These are phyloP conservation scores for Halophytophthora polymorphica DNA, from an alignment of 352 stramenopile species.

Conservation along the genomic window DNA sequence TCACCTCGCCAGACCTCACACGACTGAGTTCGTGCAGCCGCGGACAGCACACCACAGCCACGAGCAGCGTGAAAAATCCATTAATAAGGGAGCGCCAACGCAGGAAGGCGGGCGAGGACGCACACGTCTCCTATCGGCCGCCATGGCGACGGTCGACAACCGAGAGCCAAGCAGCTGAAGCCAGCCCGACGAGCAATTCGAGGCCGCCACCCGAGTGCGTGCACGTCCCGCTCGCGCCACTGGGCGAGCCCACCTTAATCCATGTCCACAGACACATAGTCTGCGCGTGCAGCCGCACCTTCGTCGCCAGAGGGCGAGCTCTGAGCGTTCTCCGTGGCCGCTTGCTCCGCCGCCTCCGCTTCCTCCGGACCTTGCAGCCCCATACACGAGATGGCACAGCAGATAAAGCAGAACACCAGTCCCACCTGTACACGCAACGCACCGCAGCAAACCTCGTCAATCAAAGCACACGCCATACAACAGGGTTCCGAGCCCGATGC, in stretches of 20 bases:
- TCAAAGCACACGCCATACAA: constrained; percentile 1
- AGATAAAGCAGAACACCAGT: constrained; percentile 75
- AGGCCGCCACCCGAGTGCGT: too few species aligned
- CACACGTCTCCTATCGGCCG: too few species aligned
- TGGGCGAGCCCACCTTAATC: constrained; percentile 19
- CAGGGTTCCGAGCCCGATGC: neutral
- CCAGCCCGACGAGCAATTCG: too few species aligned
- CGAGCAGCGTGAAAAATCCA: too few species aligned
- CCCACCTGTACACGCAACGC: constrained; percentile 39
- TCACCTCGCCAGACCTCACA: too few species aligned
- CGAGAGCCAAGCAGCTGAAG: too few species aligned
- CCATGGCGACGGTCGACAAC: too few species aligned
- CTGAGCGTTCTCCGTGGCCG: constrained; percentile 25
- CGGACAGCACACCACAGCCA: too few species aligned
- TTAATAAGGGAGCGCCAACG: too few species aligned
- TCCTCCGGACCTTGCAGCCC: constrained; percentile 43
- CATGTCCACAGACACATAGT: constrained; percentile 67
- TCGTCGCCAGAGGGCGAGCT: constrained; percentile 50
- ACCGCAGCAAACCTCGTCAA: neutral
- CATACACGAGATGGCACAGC: constrained; percentile 75
- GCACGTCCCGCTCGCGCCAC: too few species aligned
- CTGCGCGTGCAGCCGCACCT: constrained; percentile 57
- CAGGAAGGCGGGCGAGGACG: too few species aligned
- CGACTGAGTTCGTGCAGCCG: too few species aligned
- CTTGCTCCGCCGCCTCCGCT: constrained; percentile 22